Base-by-base conservation (phyloP, 2,329 filamentous ascomycete genomes). In the Fusarium citri region DNA sequence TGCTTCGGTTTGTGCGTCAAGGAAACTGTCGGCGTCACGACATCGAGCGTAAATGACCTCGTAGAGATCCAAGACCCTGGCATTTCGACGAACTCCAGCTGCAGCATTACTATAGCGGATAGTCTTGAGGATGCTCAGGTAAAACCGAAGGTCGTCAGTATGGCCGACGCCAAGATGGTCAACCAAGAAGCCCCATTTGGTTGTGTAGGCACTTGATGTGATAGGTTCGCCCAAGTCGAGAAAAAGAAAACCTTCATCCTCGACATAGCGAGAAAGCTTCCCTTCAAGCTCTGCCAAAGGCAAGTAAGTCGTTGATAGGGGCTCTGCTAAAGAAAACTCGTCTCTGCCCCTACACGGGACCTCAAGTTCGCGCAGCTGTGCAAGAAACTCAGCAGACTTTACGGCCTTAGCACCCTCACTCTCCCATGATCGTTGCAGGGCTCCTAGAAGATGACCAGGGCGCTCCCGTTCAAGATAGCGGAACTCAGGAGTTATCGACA, bases 111-210 rank as follows among this genome's bases (percentile, higher is more conserved):
- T 31, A 23, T 50, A 43, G 0, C 59, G 54, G 5, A 73, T 68
- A 0, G 51, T n/a, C 15, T 28, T 50, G 18, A 73, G 66, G 18
- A 72, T 65, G 4, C 23, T 40, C 1, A 73, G 31, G 28, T 73
- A 72, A 20, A 73, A 73, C 3, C 45, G 23, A 12, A 73, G 43
- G n/a, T 72, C 56, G 22, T 73, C 68, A n/a, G 57, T 57, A 8
- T 59, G 37, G 0, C 71, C 68, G 3, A 73, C 71, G 0, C 59
- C 55, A 3, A 73, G 50, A 10, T 72, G 34, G 3, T 73, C 68
- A 5, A 73, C 66, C 40, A 73, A 18, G n/a, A 73, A 73, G 0
- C 59, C 58, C 71, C 71, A 73, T 59, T 68, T 70, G 1, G 37
- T 10, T 4, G 49, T 51, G 43, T 72, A 73, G 3, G 45, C 59